Conservation (phyloP, 2,329 filamentous ascomycete species). For the Botryotinia convoluta region DNA sequence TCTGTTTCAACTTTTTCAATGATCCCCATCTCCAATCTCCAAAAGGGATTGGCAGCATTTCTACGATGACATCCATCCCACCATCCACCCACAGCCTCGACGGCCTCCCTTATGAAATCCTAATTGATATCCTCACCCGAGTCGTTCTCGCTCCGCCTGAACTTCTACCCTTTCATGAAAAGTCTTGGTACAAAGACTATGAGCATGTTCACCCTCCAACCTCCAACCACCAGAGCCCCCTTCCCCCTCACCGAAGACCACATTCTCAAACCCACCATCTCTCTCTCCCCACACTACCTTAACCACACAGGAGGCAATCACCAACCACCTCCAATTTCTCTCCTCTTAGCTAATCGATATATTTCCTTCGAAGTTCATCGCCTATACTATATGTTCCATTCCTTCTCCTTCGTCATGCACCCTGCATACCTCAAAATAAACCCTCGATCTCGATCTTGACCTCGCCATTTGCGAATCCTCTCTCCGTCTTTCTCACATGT, state of each 20-base stretch:
- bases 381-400: slow-evolving; percentile 32
- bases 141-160: slow-evolving; percentile 17
- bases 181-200: neutral
- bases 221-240: neutral
- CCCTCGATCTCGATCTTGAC: too few species aligned
- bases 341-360: slow-evolving; percentile 32
- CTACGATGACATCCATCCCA: neutral
- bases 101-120: slow-evolving; percentile 35
- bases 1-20: neutral
- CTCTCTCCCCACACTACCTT: neutral
- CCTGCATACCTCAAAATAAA: neutral
- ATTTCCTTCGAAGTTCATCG: slow-evolving; percentile 34
- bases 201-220: neutral
- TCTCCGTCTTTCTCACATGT: slow-evolving; percentile 25
- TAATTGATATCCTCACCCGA: slow-evolving; percentile 32
- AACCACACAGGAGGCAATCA: too few species aligned
- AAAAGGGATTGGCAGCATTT: neutral
- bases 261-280: neutral
- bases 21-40: neutral
- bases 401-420: slow-evolving; percentile 29
- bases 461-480: slow-evolving; percentile 26
- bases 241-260: neutral
- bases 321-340: slow-evolving; percentile 25
- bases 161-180: neutral
- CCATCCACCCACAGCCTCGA: slow-evolving; percentile 23